Evolutionary conservation across 73 alveolate genomes (phyloP).

Genomic region (Paramecium octaurelia): DNA sequence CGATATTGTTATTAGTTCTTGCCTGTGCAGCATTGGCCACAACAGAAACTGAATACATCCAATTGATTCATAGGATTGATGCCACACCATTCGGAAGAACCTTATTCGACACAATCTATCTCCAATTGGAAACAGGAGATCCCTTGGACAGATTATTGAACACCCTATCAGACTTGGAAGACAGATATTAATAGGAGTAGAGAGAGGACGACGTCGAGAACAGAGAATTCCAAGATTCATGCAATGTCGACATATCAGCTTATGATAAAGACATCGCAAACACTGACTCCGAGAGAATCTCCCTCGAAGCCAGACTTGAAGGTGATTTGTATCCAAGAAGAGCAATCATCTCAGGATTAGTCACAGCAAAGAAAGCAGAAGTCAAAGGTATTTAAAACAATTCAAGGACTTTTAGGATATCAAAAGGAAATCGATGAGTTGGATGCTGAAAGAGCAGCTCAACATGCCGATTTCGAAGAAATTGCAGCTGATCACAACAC

Average conservation of each 20-base stretch:
- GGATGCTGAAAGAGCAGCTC: constrained; percentile 45
- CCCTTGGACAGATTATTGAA: constrained; percentile 29
- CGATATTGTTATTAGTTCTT: neutral
- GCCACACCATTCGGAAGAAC: constrained; percentile 37
- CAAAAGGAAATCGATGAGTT: constrained; percentile 39
- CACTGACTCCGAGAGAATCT: constrained; percentile 3
- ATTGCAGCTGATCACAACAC: constrained; percentile 33
- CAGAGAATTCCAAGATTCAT: constrained; percentile 40
- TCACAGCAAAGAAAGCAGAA: constrained; percentile 39
- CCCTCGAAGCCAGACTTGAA: constrained; percentile 33
- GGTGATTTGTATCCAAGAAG: constrained; percentile 48
- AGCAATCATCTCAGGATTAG: constrained; percentile 15
- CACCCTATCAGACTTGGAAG: constrained; percentile 22
- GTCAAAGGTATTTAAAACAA: neutral
- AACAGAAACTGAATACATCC: constrained; percentile 19
- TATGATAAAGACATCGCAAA: constrained; percentile 21
- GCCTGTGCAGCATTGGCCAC: constrained; percentile 21
- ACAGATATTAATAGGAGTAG: constrained; percentile 19
- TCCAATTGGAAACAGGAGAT: constrained; percentile 36
- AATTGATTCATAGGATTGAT: constrained; percentile 35
- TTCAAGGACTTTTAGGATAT: neutral
- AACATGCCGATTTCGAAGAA: neutral
- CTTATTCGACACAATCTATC: constrained; percentile 13
- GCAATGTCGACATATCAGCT: constrained; percentile 17
- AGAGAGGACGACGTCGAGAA: constrained; percentile 36